Evolutionary conservation across 106 monocot species (phyloP), one percentile per base, ranked within the genome.

Genomic region (Allium fistulosum): DNA sequence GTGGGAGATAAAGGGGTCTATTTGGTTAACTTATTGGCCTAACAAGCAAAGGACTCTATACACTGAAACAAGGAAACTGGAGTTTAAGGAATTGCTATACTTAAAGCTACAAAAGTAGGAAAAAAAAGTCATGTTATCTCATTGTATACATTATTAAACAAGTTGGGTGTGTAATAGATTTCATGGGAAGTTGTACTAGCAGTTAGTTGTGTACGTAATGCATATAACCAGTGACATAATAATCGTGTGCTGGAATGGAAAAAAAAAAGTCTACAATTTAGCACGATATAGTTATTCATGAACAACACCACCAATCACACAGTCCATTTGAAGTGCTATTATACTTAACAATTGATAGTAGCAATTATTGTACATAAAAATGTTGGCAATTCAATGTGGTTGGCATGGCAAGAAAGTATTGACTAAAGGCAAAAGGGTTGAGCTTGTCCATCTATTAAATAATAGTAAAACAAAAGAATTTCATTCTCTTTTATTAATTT

Each of bases 21-120:
- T 92, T 62, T 83, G 92, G 85, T 46, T 92, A 26, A 92, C 82
- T 16, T 92, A 92, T 49, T 88, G 88, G 92, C 92, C 88, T 48
- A 92, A 92, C 74, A 88, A 83, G 68, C 85, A 77, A 49, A 80
- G 75, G 62, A 85, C 62, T 26, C 74, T 71, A 59, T 75, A 88
- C 47, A 92, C 71, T 66, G 88, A 88, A 70, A 88, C 88, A 9
- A 80, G 88, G 65, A 78, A 53, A 78, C n/a, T 88, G 70, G 85
- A 88, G 69, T 88, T 92, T 59, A 80, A 50, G 64, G 85, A 92
- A 71, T 15, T 73, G 11, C 65, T 92, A 27, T 47, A 82, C 13
- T 49, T 74, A 10, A 13, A 53, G 4, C 65, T 65, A 9, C 48
- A 8, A 5, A 65, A 65, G 65, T 65, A 65, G 65, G 0, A 17